These are phyloP conservation scores for Globisporangium paroecandrum DNA, from an alignment of 352 stramenopile genomes.

Conservation along the genomic window DNA sequence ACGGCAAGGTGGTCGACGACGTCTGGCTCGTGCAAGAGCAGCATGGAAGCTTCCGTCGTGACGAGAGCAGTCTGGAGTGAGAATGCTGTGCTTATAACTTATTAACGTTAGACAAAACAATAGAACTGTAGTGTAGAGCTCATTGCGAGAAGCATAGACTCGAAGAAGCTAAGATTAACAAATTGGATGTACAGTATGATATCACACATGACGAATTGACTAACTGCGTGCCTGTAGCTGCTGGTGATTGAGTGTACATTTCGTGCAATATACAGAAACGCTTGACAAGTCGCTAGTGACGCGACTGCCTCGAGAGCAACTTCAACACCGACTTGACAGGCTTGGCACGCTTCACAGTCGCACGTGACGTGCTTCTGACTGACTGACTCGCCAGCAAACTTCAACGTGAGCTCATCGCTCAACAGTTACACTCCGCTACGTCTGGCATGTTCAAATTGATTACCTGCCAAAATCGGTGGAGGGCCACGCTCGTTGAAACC, in stretches of 20 bases:
- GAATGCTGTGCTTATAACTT: not conserved
- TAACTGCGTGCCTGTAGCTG: too few relatives aligned
- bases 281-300: too few relatives aligned
- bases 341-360: not conserved
- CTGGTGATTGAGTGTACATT: too few relatives aligned
- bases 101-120: not conserved
- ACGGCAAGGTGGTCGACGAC: slow-evolving; percentile 83
- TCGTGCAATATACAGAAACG: too few relatives aligned
- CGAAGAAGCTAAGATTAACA: not conserved
- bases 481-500: too few relatives aligned
- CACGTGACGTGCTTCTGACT: not conserved
- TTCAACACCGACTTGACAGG: too few relatives aligned
- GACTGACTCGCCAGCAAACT: not conserved
- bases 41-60: slow-evolving; percentile 76
- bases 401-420: not conserved
- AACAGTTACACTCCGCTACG: not conserved
- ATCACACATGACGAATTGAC: too few relatives aligned
- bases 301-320: too few relatives aligned
- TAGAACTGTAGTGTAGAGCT: not conserved
- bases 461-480: not conserved
- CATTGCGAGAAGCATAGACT: not conserved
- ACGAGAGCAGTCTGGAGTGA: not conserved
- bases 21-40: slow-evolving; percentile 88
- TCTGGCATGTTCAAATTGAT: not conserved
- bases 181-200: not conserved